A percentile compares a stretch with the other conserved stretches of the same genome.
Evolutionary conservation across 768 basidiomycete species (phyloP).

Genomic region (Russula virescens): DNA sequence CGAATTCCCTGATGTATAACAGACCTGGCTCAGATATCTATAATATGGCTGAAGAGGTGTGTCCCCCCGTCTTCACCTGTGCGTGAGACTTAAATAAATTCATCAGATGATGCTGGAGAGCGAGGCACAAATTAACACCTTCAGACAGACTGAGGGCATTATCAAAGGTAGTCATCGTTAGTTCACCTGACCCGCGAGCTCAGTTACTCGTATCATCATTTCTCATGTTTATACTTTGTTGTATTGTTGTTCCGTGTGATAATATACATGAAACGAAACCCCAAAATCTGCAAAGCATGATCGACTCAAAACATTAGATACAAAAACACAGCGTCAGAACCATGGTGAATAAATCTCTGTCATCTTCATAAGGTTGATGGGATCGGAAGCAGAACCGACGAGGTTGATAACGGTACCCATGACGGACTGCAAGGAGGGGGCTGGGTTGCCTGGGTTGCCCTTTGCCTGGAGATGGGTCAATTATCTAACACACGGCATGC

Average conservation of each 20-base stretch:
- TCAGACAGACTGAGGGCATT: conserved; percentile 72
- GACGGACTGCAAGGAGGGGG: conserved; percentile 45
- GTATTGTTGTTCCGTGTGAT: conserved; percentile 19
- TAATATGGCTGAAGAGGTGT: conserved; percentile 85
- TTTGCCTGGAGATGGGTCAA: conserved; percentile 27
- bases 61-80: conserved; percentile 24
- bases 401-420: conserved; percentile 78
- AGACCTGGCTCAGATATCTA: conserved; percentile 80
- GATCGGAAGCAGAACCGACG: conserved; percentile 82
- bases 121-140: conserved; percentile 58
- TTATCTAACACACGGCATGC: not conserved
- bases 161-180: conserved; percentile 21
- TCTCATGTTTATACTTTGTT: conserved; percentile 8
- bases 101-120: conserved; percentile 74
- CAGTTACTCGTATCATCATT: not conserved
- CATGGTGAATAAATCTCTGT: conserved; percentile 81
- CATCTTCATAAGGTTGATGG: conserved; percentile 79
- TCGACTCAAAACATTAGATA: conserved; percentile 15
- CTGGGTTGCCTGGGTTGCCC: conserved; percentile 33
- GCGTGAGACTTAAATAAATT: not conserved
- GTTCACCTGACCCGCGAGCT: not conserved
- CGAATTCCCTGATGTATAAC: conserved; percentile 98
- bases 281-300: conserved; percentile 6
- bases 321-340: conserved; percentile 45
- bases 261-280: conserved; percentile 8